Evolutionary conservation across 2,329 filamentous ascomycete species (phyloP).

Genomic region (Sordariomycetes sp.): DNA sequence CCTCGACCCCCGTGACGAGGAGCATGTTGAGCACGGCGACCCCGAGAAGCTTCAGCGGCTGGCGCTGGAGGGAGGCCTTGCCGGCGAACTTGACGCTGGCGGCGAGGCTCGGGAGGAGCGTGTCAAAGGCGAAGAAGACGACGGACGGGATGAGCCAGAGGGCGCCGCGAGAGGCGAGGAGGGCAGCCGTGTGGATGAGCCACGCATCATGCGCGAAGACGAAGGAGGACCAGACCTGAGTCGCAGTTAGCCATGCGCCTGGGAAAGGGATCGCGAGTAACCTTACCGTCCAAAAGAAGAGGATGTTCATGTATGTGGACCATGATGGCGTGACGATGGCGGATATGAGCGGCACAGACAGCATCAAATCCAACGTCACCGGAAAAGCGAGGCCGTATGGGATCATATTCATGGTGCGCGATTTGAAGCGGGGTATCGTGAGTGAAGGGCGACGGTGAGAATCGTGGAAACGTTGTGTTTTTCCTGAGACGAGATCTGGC

Average conservation of each 20-base stretch:
- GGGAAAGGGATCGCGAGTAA: no score
- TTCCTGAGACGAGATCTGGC: not conserved
- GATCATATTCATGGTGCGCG: no score
- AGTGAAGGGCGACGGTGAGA: not conserved
- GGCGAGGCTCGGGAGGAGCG: slow-evolving; percentile 56
- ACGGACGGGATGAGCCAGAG: slow-evolving; percentile 67
- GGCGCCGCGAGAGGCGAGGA: slow-evolving; percentile 53
- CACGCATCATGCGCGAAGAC: slow-evolving; percentile 67
- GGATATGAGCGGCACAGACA: slow-evolving; percentile 63
- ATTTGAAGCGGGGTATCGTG: not conserved
- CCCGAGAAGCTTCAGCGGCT: slow-evolving; percentile 23
- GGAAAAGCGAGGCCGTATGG: no score
- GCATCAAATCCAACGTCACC: slow-evolving; percentile 59
- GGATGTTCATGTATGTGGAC: slow-evolving; percentile 69
- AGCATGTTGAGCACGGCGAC: slow-evolving; percentile 35
- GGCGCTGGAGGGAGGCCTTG: slow-evolving; percentile 34
- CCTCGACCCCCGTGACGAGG: slow-evolving; percentile 31
- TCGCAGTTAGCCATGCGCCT: no score
- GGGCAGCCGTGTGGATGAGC: slow-evolving; percentile 63
- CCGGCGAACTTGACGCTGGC: slow-evolving; percentile 60
- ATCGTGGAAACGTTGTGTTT: not conserved
- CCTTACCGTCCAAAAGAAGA: slow-evolving; percentile 68
- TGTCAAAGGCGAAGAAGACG: slow-evolving; percentile 64
- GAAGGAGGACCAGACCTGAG: slow-evolving; percentile 66
- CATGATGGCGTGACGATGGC: slow-evolving; percentile 59